Percentiles rank a stretch among this genome's conserved stretches.
Evolutionary conservation across 768 basidiomycete species (phyloP).

Genomic region (Lactarius quietus): DNA sequence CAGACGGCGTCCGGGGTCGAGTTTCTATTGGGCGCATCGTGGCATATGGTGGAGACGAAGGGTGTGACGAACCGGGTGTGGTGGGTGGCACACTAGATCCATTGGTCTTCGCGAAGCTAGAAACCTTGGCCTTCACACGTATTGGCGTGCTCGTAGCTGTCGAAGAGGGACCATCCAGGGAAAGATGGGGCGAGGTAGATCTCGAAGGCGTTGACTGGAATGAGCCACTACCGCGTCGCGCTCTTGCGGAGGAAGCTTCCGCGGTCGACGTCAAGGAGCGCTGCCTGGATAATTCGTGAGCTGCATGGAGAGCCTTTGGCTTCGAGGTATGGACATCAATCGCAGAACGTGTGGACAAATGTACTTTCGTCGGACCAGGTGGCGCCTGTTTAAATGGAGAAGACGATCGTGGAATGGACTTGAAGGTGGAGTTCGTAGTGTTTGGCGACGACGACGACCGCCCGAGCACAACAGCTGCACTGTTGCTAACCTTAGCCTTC

Average conservation of each 20-base stretch:
- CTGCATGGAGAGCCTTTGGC: slow-evolving; percentile 26
- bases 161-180: slow-evolving; percentile 26
- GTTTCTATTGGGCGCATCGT: slow-evolving; percentile 22
- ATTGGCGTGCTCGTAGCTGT: slow-evolving; percentile 23
- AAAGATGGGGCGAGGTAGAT: slow-evolving; percentile 22
- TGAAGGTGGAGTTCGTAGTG: slow-evolving; percentile 28
- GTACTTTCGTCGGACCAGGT: slow-evolving; percentile 7
- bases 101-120: slow-evolving; percentile 42
- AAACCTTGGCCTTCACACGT: slow-evolving; percentile 61
- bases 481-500: slow-evolving; percentile 61
- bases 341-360: slow-evolving; percentile 21
- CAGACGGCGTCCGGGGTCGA: slow-evolving; percentile 31
- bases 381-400: slow-evolving; percentile 22
- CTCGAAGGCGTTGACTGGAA: slow-evolving; percentile 27
- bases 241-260: slow-evolving; percentile 20
- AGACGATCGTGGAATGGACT: slow-evolving; percentile 27
- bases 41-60: slow-evolving; percentile 21
- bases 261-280: slow-evolving; percentile 32
- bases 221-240: slow-evolving; percentile 31
- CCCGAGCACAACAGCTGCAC: slow-evolving; percentile 36
- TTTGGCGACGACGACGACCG: slow-evolving; percentile 30
- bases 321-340: slow-evolving; percentile 28
- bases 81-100: slow-evolving; percentile 14
- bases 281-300: slow-evolving; percentile 29
- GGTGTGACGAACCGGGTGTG: slow-evolving; percentile 4